Evolutionary conservation across 2,329 filamentous ascomycete genomes (phyloP).

Genomic region (Aspergillus novofumigatus): DNA sequence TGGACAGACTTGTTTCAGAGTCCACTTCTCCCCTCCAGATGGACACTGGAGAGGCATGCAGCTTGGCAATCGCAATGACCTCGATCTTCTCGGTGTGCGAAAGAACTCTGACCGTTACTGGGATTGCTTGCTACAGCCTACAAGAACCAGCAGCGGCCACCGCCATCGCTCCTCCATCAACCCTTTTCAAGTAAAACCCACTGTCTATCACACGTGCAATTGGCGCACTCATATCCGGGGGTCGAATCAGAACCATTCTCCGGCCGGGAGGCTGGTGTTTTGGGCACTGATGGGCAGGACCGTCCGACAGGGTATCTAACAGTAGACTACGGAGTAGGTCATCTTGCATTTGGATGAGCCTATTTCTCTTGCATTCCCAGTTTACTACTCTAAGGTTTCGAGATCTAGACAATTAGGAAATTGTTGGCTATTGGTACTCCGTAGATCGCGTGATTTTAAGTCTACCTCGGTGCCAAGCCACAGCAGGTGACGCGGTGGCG

Average conservation of each 20-base stretch:
- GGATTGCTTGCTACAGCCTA: not conserved
- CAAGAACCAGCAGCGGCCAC: not conserved
- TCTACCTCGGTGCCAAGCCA: not conserved
- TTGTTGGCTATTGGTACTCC: not conserved
- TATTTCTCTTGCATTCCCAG: conserved; percentile 1
- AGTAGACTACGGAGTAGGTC: not conserved
- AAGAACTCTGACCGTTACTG: not conserved
- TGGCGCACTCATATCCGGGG: not conserved
- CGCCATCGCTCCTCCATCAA: not conserved
- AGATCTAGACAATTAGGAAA: not conserved
- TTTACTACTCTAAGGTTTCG: not conserved
- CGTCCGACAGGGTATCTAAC: not conserved
- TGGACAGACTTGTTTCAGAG: not conserved
- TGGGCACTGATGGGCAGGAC: conserved; percentile 12
- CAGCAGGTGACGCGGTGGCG: not conserved
- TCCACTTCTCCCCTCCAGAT: not conserved
- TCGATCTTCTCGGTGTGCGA: not conserved
- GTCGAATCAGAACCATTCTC: not conserved
- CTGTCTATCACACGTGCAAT: not conserved
- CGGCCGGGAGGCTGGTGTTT: conserved; percentile 2
- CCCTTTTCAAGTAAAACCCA: not conserved
- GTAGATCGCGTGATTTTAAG: not conserved
- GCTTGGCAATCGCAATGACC: not conserved
- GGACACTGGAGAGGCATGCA: not conserved
- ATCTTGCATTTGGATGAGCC: not conserved